phyloP scores from a whole-genome alignment of 2,329 filamentous ascomycete genomes.

The Talaromyces pinophilus region DNA sequence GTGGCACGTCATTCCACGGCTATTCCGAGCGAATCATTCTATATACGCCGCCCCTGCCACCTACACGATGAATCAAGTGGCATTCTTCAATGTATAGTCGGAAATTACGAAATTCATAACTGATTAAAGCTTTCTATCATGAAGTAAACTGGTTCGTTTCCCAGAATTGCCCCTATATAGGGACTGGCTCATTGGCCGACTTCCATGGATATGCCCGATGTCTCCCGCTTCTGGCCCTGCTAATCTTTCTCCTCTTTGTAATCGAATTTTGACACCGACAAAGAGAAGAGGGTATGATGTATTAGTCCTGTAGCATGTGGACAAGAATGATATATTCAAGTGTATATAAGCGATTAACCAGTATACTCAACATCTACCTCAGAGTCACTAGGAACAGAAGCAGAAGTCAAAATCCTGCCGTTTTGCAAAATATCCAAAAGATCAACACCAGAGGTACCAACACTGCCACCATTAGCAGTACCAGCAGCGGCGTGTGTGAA shows the following conservation, averaged over 20 bases:
- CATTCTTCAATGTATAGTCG: background rate
- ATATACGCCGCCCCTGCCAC: conserved; percentile 2
- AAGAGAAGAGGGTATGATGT: background rate
- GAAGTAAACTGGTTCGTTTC: background rate
- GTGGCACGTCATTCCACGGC: conserved; percentile 8
- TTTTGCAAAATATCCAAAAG: conserved; percentile 53
- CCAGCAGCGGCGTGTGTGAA: conserved; percentile 39
- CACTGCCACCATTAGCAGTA: conserved; percentile 26
- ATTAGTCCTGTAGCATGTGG: background rate
- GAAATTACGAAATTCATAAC: background rate
- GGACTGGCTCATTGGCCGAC: background rate
- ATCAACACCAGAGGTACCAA: conserved; percentile 41
- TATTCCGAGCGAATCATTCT: conserved; percentile 7
- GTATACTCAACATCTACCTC: conserved; percentile 33
- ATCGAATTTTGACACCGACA: too few relatives aligned
- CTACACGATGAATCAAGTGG: background rate
- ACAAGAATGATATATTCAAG: background rate
- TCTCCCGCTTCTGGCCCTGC: too few relatives aligned
- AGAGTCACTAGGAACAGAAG: conserved; percentile 30
- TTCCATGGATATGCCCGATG: background rate
- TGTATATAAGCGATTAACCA: background rate
- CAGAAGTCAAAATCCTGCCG: conserved; percentile 36
- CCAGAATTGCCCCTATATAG: background rate
- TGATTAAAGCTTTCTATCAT: background rate
- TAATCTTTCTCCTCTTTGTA: background rate